These are phyloP conservation scores for Desmodesmus armatus DNA, from an alignment of 139 green algal genomes.

Conservation along the genomic window DNA sequence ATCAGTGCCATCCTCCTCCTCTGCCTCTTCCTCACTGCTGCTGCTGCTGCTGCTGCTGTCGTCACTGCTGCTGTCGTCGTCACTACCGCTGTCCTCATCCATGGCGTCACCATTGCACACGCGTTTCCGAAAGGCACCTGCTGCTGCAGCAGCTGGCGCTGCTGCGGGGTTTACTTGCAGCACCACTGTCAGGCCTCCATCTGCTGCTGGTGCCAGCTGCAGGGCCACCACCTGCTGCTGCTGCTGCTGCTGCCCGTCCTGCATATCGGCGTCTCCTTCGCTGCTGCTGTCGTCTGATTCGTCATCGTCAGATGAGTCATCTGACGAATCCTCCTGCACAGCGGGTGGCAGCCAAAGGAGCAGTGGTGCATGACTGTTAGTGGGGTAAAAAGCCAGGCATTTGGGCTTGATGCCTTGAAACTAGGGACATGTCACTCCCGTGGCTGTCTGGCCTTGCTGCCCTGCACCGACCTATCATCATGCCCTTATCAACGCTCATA, in stretches of 20 bases:
- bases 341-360: too few species aligned
- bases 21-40: constrained; percentile 51
- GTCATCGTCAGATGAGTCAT: too few species aligned
- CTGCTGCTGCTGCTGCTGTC: constrained; percentile 29
- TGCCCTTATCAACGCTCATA: background rate
- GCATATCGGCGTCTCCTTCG: too few species aligned
- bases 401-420: too few species aligned
- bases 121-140: too few species aligned
- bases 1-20: constrained; percentile 49
- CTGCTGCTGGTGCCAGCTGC: background rate
- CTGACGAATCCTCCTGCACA: too few species aligned
- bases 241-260: constrained; percentile 7
- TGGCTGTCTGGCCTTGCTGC: too few species aligned
- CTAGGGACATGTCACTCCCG: too few species aligned
- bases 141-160: constrained; percentile 30
- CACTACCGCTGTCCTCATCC: background rate
- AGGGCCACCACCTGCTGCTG: constrained; percentile 6
- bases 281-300: constrained; percentile 35
- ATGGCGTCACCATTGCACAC: background rate
- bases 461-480: constrained; percentile 1
- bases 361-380: constrained; percentile 3
- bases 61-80: constrained; percentile 1
- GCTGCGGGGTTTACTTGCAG: constrained; percentile 26
- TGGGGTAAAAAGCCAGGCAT: too few species aligned
- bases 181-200: background rate